These are phyloP conservation scores for Rosa chinensis DNA, from an alignment of 306 rosid species.

Conservation along the genomic window DNA sequence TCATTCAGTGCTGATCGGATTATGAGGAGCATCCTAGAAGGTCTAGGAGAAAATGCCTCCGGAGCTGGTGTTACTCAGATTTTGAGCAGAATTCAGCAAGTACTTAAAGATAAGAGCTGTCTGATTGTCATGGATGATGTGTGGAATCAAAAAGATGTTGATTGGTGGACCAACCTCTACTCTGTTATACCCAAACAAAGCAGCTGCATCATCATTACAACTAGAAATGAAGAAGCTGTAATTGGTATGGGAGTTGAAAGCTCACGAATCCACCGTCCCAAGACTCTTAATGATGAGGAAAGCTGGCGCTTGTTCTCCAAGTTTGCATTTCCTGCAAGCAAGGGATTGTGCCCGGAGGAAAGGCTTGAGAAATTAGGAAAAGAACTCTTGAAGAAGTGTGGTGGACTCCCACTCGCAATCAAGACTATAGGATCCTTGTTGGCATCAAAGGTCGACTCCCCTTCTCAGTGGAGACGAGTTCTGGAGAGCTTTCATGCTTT, in stretches of 20 bases:
- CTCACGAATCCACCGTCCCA: constrained; percentile 8
- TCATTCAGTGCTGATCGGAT: background rate
- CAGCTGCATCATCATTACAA: constrained; percentile 16
- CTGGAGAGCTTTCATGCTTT: background rate
- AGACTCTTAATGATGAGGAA: background rate
- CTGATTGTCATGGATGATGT: constrained; percentile 29
- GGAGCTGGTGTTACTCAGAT: background rate
- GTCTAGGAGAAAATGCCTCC: background rate
- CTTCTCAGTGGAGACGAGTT: background rate
- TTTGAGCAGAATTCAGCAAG: background rate
- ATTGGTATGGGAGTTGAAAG: background rate
- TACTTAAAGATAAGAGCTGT: background rate
- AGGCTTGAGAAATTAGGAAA: background rate
- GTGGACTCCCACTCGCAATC: constrained; percentile 24
- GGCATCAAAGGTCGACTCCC: background rate
- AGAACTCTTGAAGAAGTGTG: constrained; percentile 13
- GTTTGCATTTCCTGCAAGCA: background rate
- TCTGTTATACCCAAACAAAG: background rate
- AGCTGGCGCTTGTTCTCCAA: constrained; percentile 21
- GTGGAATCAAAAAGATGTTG: background rate
- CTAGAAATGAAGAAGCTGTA: background rate
- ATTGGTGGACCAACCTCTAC: constrained; percentile 14
- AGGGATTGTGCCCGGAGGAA: background rate
- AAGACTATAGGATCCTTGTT: constrained; percentile 22
- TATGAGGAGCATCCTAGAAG: background rate